Conservation (phyloP, 2,329 filamentous ascomycete species). For the Cryphonectria naterciae region DNA sequence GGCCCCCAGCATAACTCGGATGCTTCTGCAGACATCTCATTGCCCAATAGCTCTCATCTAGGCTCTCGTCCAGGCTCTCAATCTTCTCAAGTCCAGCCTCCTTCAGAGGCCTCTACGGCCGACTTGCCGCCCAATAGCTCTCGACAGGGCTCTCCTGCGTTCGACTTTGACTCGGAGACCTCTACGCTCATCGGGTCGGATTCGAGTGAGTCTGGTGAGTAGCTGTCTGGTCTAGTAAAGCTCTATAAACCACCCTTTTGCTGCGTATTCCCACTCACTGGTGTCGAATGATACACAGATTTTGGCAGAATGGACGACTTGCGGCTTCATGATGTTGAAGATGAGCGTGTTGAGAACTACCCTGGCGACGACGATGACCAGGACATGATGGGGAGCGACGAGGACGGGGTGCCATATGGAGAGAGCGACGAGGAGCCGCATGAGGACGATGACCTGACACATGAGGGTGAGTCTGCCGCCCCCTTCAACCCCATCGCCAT, state of each 20-base stretch:
- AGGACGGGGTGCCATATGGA: slow-evolving; percentile 16
- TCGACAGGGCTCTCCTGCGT: not conserved
- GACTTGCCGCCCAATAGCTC: not conserved
- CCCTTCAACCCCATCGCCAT: slow-evolving; percentile 57
- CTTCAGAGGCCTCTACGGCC: not conserved
- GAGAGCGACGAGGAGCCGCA: slow-evolving; percentile 9
- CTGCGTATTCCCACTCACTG: not conserved
- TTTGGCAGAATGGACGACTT: slow-evolving; percentile 29
- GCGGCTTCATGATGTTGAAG: slow-evolving; percentile 31
- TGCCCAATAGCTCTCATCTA: not conserved
- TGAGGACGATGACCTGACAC: slow-evolving; percentile 24
- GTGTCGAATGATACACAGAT: slow-evolving; percentile 9
- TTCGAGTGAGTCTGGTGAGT: slow-evolving; percentile 6
- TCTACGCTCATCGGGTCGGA: not conserved
- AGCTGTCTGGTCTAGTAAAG: not conserved
- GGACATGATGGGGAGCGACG: slow-evolving; percentile 23
- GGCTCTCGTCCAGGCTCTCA: not conserved
- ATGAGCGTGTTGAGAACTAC: slow-evolving; percentile 32
- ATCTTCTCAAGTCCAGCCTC: not conserved
- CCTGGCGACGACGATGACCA: slow-evolving; percentile 31
- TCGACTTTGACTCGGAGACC: not conserved
- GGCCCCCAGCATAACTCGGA: not conserved
- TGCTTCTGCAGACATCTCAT: not conserved
- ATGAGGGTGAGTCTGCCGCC: slow-evolving; percentile 15
- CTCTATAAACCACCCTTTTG: not conserved